These are phyloP conservation scores for Moesziomyces antarcticus DNA, from an alignment of 1,284 basidiomycete genomes.

Conservation along the genomic window DNA sequence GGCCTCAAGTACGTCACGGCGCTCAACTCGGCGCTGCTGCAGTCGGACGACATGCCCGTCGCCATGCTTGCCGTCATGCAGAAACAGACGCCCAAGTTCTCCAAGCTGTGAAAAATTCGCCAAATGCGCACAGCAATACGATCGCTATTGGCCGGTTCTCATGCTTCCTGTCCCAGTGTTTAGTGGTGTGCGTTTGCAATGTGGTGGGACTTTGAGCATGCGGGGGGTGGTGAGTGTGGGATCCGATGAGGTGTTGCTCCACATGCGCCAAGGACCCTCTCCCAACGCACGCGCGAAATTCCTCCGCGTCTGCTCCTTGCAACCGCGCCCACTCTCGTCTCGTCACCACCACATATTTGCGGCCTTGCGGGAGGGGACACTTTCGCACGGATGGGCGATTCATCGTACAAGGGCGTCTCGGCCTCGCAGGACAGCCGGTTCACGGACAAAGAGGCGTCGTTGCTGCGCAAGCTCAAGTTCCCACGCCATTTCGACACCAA, in stretches of 20 bases:
- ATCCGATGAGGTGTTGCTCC: no score
- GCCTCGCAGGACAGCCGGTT: slow-evolving; percentile 74
- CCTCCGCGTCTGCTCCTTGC: no score
- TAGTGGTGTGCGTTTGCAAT: no score
- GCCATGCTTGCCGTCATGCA: slow-evolving; percentile 70
- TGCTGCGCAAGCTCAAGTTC: slow-evolving; percentile 87
- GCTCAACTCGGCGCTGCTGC: slow-evolving; percentile 80
- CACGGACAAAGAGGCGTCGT: slow-evolving; percentile 90
- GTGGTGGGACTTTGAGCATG: no score
- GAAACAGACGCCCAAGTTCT: slow-evolving; percentile 67
- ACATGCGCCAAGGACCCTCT: no score
- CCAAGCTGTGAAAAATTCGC: slow-evolving; percentile 51
- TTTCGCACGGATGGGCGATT: slow-evolving; percentile 26
- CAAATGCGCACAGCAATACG: no score
- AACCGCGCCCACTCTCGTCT: no score
- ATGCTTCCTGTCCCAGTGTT: no score
- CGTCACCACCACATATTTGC: not conserved
- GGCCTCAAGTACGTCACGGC: slow-evolving; percentile 81
- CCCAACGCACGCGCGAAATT: no score
- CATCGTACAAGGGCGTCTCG: slow-evolving; percentile 50
- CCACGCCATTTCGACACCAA: slow-evolving; percentile 76
- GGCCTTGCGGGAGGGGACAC: no score
- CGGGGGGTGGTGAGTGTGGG: no score
- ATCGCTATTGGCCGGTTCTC: no score
- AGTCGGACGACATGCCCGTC: slow-evolving; percentile 74